Conservation (phyloP, 176 grass and related monocot species). For the Phyllostachys edulis region DNA sequence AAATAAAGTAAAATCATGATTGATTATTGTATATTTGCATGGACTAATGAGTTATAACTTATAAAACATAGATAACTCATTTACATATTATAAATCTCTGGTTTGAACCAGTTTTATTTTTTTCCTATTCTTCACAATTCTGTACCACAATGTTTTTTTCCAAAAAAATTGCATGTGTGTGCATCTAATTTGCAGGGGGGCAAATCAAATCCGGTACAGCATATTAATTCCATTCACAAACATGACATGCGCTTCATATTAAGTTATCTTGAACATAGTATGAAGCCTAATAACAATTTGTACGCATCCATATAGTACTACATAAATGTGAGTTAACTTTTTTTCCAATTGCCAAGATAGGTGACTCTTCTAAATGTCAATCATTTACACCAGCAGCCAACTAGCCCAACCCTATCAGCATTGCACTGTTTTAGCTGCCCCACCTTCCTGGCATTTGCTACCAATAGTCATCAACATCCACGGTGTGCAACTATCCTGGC, state of each 20-base stretch:
- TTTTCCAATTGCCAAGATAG: neutral
- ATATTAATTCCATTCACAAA: neutral
- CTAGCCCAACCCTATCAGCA: neutral
- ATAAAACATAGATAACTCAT: neutral
- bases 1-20: slow-evolving; percentile 22
- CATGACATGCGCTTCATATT: neutral
- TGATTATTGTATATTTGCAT: neutral
- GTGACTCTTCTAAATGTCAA: neutral
- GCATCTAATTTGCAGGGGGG: neutral
- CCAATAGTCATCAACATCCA: neutral
- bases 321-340: neutral
- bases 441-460: neutral
- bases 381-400: neutral
- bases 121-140: neutral
- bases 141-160: neutral
- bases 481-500: neutral
- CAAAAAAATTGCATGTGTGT: neutral
- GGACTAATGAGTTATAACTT: neutral
- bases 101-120: neutral
- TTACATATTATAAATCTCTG: neutral
- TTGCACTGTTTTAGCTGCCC: slow-evolving; percentile 3
- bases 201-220: neutral
- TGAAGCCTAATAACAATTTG: neutral
- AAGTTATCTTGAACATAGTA: neutral
- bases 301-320: neutral